Evolutionary conservation across 768 basidiomycete species (phyloP).

Genomic region (Ephemerocybe angulata): DNA sequence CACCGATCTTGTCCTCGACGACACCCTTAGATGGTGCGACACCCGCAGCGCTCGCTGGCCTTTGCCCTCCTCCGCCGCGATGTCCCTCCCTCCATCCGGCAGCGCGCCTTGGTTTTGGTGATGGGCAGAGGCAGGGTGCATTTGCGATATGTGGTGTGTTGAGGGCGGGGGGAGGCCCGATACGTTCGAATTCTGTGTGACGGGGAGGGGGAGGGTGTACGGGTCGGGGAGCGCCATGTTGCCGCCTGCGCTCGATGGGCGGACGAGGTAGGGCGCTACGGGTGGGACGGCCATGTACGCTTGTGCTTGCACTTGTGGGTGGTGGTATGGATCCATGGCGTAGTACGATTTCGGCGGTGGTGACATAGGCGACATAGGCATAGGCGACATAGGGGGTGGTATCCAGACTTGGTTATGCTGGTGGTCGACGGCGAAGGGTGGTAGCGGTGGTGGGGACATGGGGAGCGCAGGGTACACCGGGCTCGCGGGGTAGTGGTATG

Average conservation of each 20-base stretch:
- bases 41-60: slow-evolving; percentile 58
- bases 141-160: slow-evolving; percentile 19
- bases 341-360: slow-evolving; percentile 13
- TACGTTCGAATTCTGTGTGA: no score
- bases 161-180: slow-evolving; percentile 25
- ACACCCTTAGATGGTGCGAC: slow-evolving; percentile 53
- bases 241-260: slow-evolving; percentile 53
- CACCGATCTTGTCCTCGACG: slow-evolving; percentile 56
- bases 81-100: slow-evolving; percentile 7
- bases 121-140: slow-evolving; percentile 5
- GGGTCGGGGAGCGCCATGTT: slow-evolving; percentile 25
- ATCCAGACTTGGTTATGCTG: slow-evolving; percentile 50
- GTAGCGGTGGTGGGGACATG: slow-evolving; percentile 32
- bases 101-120: not conserved
- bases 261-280: slow-evolving; percentile 21
- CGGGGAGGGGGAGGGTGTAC: slow-evolving; percentile 35
- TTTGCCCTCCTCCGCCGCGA: slow-evolving; percentile 53
- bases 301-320: slow-evolving; percentile 7
- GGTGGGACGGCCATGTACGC: slow-evolving; percentile 10
- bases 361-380: slow-evolving; percentile 11
- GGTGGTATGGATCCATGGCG: slow-evolving; percentile 11
- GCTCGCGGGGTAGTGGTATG: slow-evolving; percentile 14
- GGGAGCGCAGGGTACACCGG: slow-evolving; percentile 32
- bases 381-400: slow-evolving; percentile 33
- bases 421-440: slow-evolving; percentile 35